These are phyloP conservation scores for Asclepias syriaca DNA, from an alignment of 257 asterid species.

Conservation along the genomic window DNA sequence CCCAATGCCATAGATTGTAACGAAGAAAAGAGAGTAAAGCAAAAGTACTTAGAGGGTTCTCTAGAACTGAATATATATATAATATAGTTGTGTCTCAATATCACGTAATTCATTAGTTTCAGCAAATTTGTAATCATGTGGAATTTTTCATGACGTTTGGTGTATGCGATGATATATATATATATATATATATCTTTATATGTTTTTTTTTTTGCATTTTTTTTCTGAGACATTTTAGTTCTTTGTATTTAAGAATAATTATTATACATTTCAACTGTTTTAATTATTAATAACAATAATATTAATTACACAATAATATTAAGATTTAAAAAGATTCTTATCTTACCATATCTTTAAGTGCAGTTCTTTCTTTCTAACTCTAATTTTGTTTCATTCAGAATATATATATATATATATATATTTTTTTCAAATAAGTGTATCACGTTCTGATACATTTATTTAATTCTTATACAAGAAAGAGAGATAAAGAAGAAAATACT, in stretches of 20 bases:
- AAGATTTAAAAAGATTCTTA: neutral
- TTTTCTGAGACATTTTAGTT: neutral
- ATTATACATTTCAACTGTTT: neutral
- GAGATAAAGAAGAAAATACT: too few species aligned
- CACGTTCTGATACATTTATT: too few species aligned
- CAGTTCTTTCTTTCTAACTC: neutral
- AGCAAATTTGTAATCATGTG: constrained; percentile 11
- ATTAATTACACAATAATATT: too few species aligned
- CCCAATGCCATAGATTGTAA: neutral
- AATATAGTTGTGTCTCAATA: too few species aligned
- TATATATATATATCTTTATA: too few species aligned
- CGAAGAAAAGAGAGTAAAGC: neutral
- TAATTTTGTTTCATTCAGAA: neutral
- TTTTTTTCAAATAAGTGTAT: too few species aligned
- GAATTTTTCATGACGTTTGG: neutral
- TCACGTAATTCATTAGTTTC: neutral
- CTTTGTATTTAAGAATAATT: too few species aligned
- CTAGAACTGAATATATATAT: neutral
- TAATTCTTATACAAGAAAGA: too few species aligned
- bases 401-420: too few species aligned
- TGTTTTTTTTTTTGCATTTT: neutral
- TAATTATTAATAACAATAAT: neutral
- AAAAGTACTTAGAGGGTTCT: neutral
- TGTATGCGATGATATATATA: too few species aligned
- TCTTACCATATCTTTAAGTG: neutral